Conservation (phyloP, 768 basidiomycete genomes). For the Lentinula lateritia region DNA sequence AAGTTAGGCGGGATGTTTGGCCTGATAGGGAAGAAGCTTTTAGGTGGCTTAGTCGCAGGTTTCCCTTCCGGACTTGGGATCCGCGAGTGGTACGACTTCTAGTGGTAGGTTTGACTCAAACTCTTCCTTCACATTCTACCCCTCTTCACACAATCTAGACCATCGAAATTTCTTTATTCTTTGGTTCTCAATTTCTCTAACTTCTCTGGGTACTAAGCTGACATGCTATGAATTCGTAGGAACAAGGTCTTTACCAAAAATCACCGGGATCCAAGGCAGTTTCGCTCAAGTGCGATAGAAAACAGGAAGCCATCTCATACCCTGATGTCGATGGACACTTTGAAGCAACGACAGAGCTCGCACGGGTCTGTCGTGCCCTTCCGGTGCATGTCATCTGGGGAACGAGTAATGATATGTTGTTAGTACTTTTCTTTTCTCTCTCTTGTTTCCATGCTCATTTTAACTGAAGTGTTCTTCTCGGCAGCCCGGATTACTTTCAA, state of each 20-base stretch:
- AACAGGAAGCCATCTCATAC: slow-evolving; percentile 42
- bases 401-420: slow-evolving; percentile 38
- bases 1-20: slow-evolving; percentile 38
- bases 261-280: slow-evolving; percentile 15
- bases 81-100: slow-evolving; percentile 30
- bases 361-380: slow-evolving; percentile 25
- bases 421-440: slow-evolving; percentile 12
- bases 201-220: neutral
- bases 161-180: neutral
- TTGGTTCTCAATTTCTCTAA: neutral
- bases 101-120: slow-evolving; percentile 22
- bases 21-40: slow-evolving; percentile 33
- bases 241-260: slow-evolving; percentile 13
- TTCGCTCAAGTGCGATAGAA: slow-evolving; percentile 36
- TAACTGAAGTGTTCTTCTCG: neutral
- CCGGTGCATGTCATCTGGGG: slow-evolving; percentile 49
- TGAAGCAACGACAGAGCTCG: slow-evolving; percentile 29
- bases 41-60: slow-evolving; percentile 33
- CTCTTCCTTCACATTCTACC: neutral
- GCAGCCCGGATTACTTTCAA: slow-evolving; percentile 38
- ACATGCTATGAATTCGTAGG: slow-evolving; percentile 5
- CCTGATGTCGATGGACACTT: slow-evolving; percentile 39
- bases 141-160: neutral
- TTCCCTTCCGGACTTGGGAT: slow-evolving; percentile 46
- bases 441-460: neutral